phyloP scores from a whole-genome alignment of 192 early-diverging fungal species.

The Coemansia sp. region DNA sequence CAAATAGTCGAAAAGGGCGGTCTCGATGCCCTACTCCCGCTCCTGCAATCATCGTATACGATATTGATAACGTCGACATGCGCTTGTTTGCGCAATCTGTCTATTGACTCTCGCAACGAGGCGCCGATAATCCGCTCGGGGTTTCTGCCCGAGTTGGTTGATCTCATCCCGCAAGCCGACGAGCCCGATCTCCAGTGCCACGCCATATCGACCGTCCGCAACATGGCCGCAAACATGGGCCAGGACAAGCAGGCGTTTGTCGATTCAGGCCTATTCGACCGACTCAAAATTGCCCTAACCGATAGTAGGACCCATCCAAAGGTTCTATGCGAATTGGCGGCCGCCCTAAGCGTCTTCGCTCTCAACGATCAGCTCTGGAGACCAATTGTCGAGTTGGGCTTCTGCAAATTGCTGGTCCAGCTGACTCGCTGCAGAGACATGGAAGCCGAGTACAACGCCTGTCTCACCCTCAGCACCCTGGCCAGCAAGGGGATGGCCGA shows the following conservation, averaged over 20 bases:
- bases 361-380: slow-evolving; percentile 28
- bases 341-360: slow-evolving; percentile 35
- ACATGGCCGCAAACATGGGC: slow-evolving; percentile 32
- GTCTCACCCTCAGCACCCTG: slow-evolving; percentile 29
- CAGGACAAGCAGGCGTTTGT: slow-evolving; percentile 21
- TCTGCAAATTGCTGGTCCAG: slow-evolving; percentile 20
- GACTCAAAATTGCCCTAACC: slow-evolving; percentile 10
- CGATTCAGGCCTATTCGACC: slow-evolving; percentile 29
- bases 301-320: not conserved
- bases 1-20: slow-evolving; percentile 70
- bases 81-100: slow-evolving; percentile 86
- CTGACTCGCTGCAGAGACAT: slow-evolving; percentile 6
- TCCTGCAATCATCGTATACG: slow-evolving; percentile 62
- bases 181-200: slow-evolving; percentile 39
- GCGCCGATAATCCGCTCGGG: slow-evolving; percentile 75
- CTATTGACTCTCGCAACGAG: slow-evolving; percentile 81
- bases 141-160: slow-evolving; percentile 57
- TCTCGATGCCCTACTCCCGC: slow-evolving; percentile 63
- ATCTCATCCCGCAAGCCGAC: slow-evolving; percentile 15
- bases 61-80: slow-evolving; percentile 70
- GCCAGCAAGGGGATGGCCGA: slow-evolving; percentile 14
- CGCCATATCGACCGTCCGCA: slow-evolving; percentile 36
- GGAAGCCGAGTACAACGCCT: slow-evolving; percentile 30
- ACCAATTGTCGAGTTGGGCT: slow-evolving; percentile 26
- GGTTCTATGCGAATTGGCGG: slow-evolving; percentile 25